These are phyloP conservation scores for Trichoderma asperelloides DNA, from an alignment of 495 filamentous ascomycete genomes.

Conservation along the genomic window DNA sequence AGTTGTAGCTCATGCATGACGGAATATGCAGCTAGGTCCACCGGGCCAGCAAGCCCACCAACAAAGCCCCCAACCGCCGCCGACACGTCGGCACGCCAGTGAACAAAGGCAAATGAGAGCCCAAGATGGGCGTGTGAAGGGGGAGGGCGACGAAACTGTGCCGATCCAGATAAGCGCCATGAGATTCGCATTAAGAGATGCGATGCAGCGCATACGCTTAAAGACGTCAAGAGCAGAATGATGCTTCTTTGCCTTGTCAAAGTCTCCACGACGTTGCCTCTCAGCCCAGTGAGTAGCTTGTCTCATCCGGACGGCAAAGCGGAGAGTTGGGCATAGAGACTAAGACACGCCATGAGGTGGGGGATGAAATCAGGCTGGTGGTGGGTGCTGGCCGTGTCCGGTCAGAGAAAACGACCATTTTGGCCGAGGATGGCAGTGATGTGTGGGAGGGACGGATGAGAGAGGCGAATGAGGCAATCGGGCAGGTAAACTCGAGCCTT, in stretches of 20 bases:
- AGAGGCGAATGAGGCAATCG: not conserved
- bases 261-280: not conserved
- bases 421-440: not conserved
- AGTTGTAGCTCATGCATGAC: conserved; percentile 36
- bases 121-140: not conserved
- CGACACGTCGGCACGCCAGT: conserved; percentile 3
- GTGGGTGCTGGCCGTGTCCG: not conserved
- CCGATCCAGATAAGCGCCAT: conserved; percentile 1
- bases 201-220: conserved; percentile 1
- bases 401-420: not conserved
- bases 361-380: conserved; percentile 6
- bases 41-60: conserved; percentile 14
- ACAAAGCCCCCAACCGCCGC: conserved; percentile 2
- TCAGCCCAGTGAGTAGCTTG: not conserved
- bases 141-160: not conserved
- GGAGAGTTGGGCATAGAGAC: conserved; percentile 5
- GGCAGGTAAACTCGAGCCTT: conserved; percentile 1
- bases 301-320: not conserved
- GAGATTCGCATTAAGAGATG: not conserved
- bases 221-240: not conserved
- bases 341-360: not conserved
- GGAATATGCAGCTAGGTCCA: conserved; percentile 47
- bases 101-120: not conserved
- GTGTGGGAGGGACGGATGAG: not conserved
- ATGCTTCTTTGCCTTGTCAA: not conserved